phyloP scores from a whole-genome alignment of 2,329 filamentous ascomycete genomes.

The Ophiostoma populinum region DNA sequence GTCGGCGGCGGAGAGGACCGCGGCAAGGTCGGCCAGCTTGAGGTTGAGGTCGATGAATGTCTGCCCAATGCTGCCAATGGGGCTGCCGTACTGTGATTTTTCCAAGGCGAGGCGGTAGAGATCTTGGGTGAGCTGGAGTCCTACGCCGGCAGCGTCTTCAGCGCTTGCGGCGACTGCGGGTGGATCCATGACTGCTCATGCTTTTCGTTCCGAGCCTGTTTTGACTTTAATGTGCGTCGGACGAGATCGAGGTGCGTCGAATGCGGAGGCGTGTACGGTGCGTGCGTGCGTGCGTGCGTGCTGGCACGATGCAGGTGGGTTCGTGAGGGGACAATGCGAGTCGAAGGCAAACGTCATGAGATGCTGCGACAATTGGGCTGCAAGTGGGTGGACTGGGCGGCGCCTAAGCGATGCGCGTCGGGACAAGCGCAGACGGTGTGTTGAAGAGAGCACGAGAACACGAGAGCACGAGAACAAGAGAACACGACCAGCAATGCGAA shows the following conservation, averaged over 20 bases:
- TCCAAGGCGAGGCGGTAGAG: conserved; percentile 9
- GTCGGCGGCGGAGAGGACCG: neutral
- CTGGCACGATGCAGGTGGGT: neutral
- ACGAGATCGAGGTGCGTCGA: neutral
- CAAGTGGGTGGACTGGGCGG: neutral
- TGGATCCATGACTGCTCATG: conserved; percentile 9
- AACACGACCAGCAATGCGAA: neutral
- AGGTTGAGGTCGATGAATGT: conserved; percentile 11
- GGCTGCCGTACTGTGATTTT: conserved; percentile 5
- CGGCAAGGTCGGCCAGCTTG: conserved; percentile 7
- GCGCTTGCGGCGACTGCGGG: conserved; percentile 7
- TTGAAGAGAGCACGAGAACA: neutral
- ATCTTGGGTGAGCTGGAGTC: conserved; percentile 10
- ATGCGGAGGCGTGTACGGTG: neutral
- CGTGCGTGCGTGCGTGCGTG: no score
- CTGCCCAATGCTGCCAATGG: conserved; percentile 10
- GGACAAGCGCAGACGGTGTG: neutral
- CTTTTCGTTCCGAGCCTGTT: neutral
- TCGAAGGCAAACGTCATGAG: neutral
- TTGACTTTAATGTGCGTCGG: neutral
- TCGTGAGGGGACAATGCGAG: neutral
- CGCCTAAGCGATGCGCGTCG: neutral
- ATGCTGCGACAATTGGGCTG: neutral
- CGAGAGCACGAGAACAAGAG: neutral
- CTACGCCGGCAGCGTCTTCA: conserved; percentile 8